Evolutionary conservation across 148 eudicot species (phyloP).

Genomic region (Vaccinium darrowii): DNA sequence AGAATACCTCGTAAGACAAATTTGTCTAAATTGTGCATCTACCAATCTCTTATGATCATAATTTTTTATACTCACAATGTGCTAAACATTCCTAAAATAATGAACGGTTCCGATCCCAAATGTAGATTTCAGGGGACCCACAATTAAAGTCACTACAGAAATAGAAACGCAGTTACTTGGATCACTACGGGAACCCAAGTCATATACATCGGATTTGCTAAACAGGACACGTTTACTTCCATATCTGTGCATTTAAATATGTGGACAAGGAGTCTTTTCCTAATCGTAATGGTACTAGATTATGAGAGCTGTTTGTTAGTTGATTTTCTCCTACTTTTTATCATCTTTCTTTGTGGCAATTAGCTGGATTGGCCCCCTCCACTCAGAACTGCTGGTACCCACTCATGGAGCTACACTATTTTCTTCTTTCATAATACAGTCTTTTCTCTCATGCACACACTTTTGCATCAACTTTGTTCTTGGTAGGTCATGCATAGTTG

Average conservation of each 20-base stretch:
- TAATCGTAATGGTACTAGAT: neutral
- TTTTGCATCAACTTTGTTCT: neutral
- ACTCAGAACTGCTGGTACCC: neutral
- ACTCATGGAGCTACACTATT: neutral
- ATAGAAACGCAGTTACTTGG: too few relatives aligned
- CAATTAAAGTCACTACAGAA: too few relatives aligned
- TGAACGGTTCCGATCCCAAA: too few relatives aligned
- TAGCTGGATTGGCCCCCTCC: conserved; percentile 18
- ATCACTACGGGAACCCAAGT: too few relatives aligned
- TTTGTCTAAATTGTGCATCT: too few relatives aligned
- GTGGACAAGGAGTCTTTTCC: neutral
- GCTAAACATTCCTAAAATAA: too few relatives aligned
- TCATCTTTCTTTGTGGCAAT: neutral
- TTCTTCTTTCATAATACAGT: conserved; percentile 1
- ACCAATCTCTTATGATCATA: too few relatives aligned
- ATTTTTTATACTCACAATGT: too few relatives aligned
- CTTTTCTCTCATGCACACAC: neutral
- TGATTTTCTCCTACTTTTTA: neutral
- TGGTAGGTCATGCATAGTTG: neutral
- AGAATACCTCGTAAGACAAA: too few relatives aligned
- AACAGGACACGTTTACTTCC: neutral
- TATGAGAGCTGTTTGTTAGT: neutral
- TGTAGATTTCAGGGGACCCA: too few relatives aligned
- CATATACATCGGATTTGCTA: neutral
- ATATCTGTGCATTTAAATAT: neutral